Evolutionary conservation across 164 flowering plant species (phyloP).

Genomic region (Liriodendron chinense): DNA sequence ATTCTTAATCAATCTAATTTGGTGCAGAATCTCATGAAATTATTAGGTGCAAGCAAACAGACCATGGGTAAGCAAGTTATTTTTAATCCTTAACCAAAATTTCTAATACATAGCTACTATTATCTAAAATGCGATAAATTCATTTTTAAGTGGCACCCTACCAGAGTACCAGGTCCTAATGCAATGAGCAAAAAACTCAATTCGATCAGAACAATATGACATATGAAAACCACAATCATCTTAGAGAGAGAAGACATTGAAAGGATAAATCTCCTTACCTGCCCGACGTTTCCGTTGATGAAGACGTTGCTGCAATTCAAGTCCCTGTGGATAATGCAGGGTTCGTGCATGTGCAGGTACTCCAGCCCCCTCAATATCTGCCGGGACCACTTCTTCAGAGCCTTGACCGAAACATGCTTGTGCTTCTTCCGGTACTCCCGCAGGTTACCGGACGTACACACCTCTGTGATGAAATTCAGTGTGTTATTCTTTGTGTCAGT

Average conservation of each 20-base stretch:
- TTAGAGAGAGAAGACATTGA: background rate
- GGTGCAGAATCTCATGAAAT: too few relatives aligned
- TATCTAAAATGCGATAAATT: too few relatives aligned
- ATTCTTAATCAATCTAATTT: too few relatives aligned
- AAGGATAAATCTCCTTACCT: slow-evolving; percentile 36
- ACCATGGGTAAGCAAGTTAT: too few relatives aligned
- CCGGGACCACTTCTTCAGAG: slow-evolving; percentile 77
- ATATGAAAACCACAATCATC: background rate
- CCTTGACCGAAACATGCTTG: slow-evolving; percentile 59
- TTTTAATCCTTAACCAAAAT: too few relatives aligned
- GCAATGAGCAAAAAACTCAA: background rate
- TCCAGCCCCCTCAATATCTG: slow-evolving; percentile 69
- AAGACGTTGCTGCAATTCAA: slow-evolving; percentile 80
- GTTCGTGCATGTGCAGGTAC: slow-evolving; percentile 68
- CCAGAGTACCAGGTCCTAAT: too few relatives aligned
- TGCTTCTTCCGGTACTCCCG: slow-evolving; percentile 78
- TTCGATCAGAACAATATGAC: background rate
- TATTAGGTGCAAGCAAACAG: too few relatives aligned
- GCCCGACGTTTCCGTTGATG: slow-evolving; percentile 79
- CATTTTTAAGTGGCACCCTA: too few relatives aligned
- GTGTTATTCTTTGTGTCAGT: slow-evolving; percentile 35
- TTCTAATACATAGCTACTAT: too few relatives aligned
- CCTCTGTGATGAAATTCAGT: slow-evolving; percentile 77
- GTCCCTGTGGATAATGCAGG: slow-evolving; percentile 79
- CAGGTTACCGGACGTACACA: slow-evolving; percentile 72